phyloP scores from a whole-genome alignment of 805 yeast species.

The Kregervanrija fluxuum region DNA sequence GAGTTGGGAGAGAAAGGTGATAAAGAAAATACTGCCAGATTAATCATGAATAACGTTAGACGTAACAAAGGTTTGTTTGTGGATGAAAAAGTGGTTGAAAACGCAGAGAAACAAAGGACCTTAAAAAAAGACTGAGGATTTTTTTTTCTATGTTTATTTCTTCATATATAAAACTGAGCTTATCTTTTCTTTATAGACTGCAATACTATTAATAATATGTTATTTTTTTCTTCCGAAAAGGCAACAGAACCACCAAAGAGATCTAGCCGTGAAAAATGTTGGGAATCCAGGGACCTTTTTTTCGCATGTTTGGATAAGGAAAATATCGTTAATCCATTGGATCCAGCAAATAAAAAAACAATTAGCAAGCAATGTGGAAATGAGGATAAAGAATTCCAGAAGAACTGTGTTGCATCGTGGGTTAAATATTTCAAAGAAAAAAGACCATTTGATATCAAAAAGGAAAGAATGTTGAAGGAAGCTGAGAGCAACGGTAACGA shows the following conservation, averaged over 20 bases:
- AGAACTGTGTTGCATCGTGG: conserved; percentile 85
- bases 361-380: conserved; percentile 52
- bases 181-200: too few relatives aligned
- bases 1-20: conserved; percentile 81
- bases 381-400: conserved; percentile 52
- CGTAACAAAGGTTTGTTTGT: conserved; percentile 83
- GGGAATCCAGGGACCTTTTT: conserved; percentile 81
- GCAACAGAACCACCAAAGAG: conserved; percentile 43
- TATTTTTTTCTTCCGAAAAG: conserved; percentile 32
- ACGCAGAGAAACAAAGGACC: conserved; percentile 92
- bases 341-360: conserved; percentile 28
- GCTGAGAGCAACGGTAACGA: conserved; percentile 63
- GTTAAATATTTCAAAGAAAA: conserved; percentile 85
- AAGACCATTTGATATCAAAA: conserved; percentile 67
- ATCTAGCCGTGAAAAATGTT: conserved; percentile 67
- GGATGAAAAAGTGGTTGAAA: conserved; percentile 82
- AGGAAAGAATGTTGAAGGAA: conserved; percentile 59
- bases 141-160: too few relatives aligned
- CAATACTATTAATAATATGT: conserved; percentile 1
- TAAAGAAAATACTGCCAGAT: conserved; percentile 82
- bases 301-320: conserved; percentile 68
- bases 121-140: conserved; percentile 52
- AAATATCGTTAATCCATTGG: conserved; percentile 63
- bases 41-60: conserved; percentile 76
- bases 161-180: too few relatives aligned